Conservation (phyloP, 495 filamentous ascomycete species). For the Aspergillus bertholletiae region DNA sequence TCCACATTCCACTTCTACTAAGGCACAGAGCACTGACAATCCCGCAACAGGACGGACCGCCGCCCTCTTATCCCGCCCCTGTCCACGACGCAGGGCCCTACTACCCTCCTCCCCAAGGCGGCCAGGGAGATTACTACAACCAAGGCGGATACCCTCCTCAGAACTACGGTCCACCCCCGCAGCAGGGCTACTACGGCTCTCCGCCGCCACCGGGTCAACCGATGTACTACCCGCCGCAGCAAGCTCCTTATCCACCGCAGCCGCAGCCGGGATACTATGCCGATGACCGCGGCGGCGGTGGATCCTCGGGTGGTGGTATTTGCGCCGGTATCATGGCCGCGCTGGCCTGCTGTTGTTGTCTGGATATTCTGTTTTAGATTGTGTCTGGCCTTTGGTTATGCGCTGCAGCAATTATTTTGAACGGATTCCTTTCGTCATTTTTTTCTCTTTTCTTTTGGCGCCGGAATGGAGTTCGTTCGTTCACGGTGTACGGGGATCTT, state of each 20-base stretch:
- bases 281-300: constrained; percentile 26
- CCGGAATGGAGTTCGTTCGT: constrained; percentile 1
- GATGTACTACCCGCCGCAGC: constrained; percentile 44
- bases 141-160: constrained; percentile 16
- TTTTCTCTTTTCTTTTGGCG: constrained; percentile 1
- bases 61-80: constrained; percentile 36
- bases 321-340: constrained; percentile 48
- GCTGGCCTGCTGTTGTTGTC: constrained; percentile 52
- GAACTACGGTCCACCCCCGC: constrained; percentile 21
- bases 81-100: constrained; percentile 28
- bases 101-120: constrained; percentile 26
- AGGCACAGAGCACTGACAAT: neutral
- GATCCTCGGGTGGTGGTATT: constrained; percentile 33
- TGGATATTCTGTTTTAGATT: constrained; percentile 52
- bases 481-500: too few relatives aligned
- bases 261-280: constrained; percentile 42
- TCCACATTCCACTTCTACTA: neutral
- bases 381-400: too few relatives aligned
- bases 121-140: constrained; percentile 28
- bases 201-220: constrained; percentile 29
- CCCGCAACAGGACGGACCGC: constrained; percentile 29
- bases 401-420: too few relatives aligned
- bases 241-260: constrained; percentile 38
- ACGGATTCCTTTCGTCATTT: too few relatives aligned
- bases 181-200: constrained; percentile 31